phyloP scores from a whole-genome alignment of 768 basidiomycete genomes.

The Kwoniella mangroviensis region DNA sequence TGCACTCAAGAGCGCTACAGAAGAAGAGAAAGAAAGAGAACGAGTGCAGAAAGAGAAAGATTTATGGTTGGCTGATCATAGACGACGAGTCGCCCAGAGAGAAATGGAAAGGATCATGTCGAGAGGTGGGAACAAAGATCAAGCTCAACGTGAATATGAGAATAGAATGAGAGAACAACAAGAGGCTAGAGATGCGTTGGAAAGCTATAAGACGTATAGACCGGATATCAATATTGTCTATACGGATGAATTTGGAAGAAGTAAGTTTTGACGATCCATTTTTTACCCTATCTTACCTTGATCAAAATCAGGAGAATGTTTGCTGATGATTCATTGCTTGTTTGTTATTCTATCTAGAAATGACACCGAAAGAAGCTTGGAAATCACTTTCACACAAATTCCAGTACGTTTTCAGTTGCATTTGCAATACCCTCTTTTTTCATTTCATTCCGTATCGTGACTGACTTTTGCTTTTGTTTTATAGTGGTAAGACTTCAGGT shows the following conservation, averaged over 20 bases:
- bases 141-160: conserved; percentile 91
- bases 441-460: background rate
- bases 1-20: conserved; percentile 69
- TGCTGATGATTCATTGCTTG: conserved; percentile 22
- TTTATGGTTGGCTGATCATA: conserved; percentile 85
- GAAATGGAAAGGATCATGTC: conserved; percentile 78
- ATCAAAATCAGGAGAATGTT: background rate
- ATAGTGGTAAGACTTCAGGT: conserved; percentile 84
- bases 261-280: conserved; percentile 44
- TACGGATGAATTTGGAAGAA: conserved; percentile 91
- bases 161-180: conserved; percentile 89
- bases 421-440: background rate
- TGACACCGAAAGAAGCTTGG: conserved; percentile 95
- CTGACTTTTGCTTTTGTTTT: background rate
- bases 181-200: conserved; percentile 78
- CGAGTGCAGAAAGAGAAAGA: conserved; percentile 80
- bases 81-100: conserved; percentile 72
- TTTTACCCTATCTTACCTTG: background rate
- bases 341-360: conserved; percentile 27
- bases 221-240: conserved; percentile 96
- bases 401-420: conserved; percentile 62
- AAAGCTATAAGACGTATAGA: conserved; percentile 90
- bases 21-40: conserved; percentile 77
- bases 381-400: conserved; percentile 96
- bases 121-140: conserved; percentile 79